Conservation (phyloP, 192 early-diverging fungal genomes). For the Rhizophlyctis rosea region DNA sequence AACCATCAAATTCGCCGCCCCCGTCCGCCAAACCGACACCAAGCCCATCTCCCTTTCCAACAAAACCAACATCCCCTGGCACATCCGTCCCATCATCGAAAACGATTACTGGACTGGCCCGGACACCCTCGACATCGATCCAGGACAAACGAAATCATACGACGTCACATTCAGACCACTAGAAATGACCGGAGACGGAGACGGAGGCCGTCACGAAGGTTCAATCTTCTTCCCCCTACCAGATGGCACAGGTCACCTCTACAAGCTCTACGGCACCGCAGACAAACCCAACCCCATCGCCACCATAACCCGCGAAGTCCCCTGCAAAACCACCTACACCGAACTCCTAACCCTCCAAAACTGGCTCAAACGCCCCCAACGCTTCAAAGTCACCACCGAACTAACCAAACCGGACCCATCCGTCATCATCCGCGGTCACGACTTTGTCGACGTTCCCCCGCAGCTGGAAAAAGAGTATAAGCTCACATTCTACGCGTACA, state of each 20-base stretch:
- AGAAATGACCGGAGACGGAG: constrained; percentile 45
- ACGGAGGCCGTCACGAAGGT: constrained; percentile 57
- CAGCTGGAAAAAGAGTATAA: constrained; percentile 54
- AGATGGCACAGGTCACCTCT: constrained; percentile 57
- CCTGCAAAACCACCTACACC: constrained; percentile 54
- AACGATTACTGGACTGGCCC: constrained; percentile 55
- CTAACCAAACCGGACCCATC: constrained; percentile 53
- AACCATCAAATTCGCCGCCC: constrained; percentile 50
- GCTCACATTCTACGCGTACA: constrained; percentile 57
- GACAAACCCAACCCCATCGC: constrained; percentile 52
- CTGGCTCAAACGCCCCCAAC: constrained; percentile 55
- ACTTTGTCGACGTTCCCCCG: constrained; percentile 56
- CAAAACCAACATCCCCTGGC: constrained; percentile 45
- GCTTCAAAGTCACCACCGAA: constrained; percentile 50
- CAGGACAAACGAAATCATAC: constrained; percentile 52
- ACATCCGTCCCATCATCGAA: constrained; percentile 57
- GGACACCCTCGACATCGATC: constrained; percentile 54
- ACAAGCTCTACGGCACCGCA: constrained; percentile 53
- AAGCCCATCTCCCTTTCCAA: constrained; percentile 52
- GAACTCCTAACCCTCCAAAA: constrained; percentile 50
- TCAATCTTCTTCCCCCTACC: constrained; percentile 62
- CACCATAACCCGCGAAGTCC: constrained; percentile 51
- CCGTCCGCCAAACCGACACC: constrained; percentile 51
- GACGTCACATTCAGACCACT: constrained; percentile 53
- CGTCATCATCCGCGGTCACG: constrained; percentile 55